Base-by-base conservation (phyloP, 2,329 filamentous ascomycete species). In the Trichoderma hamatum region DNA sequence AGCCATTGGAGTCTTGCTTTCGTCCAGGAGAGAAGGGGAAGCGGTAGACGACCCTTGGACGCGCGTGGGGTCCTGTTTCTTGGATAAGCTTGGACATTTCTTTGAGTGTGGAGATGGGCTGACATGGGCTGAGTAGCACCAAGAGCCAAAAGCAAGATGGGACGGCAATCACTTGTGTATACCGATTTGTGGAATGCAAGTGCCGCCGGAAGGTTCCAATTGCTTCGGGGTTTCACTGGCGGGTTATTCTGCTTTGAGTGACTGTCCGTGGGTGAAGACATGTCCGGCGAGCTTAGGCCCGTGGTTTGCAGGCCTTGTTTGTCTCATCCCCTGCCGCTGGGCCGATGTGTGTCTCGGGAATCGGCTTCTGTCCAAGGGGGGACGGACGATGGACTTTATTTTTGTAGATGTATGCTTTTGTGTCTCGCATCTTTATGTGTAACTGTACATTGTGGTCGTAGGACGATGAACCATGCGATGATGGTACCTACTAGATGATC, bases 101-200 rank as follows among this genome's bases (percentile, higher is more conserved):
- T 51, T n/a, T n/a, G 7, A 9, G 21, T 64, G 61, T 64, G 61
- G 61, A 49, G 61, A 64, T 64, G 61, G 49, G 46, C 61, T 64
- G 49, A 64, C 58, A 21, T 61, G 58, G 58, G 26, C 16, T 14
- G 13, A 7, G 59, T 3, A 9, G 46, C 21, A 49, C 11, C 16
- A 24, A 24, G 10, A 49, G 6, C 19, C 46, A 10, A 24, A 10
- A 24, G n/a, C 46, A 49, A 11, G 46, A 24, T 14, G 14, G 32
- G n/a, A 58, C 30, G n/a, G n/a, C 11, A 36, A 16, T 24, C 16
- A 43, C 39, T 43, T n/a, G 16, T n/a, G 19, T 43, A 43, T 30
- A 14, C 32, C 21, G 14, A 36, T 52, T 52, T 49, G 21, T 49
- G 46, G 46, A 49, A 49, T 49, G 46, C 46, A 24, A 21, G n/a